Evolutionary conservation across 176 grass and related monocot genomes (phyloP).

Genomic region (Carex littledalei): DNA sequence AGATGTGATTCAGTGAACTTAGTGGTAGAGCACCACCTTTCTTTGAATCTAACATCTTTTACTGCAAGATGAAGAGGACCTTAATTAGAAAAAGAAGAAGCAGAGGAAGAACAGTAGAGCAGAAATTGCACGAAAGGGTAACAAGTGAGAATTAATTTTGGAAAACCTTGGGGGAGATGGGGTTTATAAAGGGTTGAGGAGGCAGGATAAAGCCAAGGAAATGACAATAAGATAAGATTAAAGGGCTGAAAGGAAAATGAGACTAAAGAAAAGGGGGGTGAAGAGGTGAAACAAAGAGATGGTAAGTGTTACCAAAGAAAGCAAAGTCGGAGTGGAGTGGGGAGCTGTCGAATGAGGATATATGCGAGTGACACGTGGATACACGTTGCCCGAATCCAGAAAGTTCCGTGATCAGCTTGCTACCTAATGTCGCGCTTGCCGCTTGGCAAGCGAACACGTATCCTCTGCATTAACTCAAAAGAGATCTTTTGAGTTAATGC

Average conservation of each 20-base stretch:
- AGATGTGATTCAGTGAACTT: constrained; percentile 79
- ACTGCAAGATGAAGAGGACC: background rate
- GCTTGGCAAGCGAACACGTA: background rate
- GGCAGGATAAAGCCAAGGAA: background rate
- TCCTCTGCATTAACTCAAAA: too few relatives aligned
- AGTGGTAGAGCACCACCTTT: constrained; percentile 43
- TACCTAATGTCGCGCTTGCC: background rate
- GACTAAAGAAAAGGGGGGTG: background rate
- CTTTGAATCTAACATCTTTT: constrained; percentile 21
- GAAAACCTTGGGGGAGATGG: background rate
- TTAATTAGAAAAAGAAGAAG: background rate
- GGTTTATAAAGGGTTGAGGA: background rate
- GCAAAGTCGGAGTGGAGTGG: background rate
- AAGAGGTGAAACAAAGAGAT: background rate
- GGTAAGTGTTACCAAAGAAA: background rate
- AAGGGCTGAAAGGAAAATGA: background rate
- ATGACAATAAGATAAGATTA: background rate
- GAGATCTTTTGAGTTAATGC: too few relatives aligned
- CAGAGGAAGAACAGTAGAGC: background rate
- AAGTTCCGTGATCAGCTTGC: background rate
- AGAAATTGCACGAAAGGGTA: background rate
- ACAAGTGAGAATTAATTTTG: background rate
- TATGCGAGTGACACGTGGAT: background rate
- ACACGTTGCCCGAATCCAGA: background rate
- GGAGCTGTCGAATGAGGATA: background rate